Evolutionary conservation across 257 asterid genomes (phyloP), one percentile per base, ranked within the genome.

Genomic region (Solanum stenotomum): DNA sequence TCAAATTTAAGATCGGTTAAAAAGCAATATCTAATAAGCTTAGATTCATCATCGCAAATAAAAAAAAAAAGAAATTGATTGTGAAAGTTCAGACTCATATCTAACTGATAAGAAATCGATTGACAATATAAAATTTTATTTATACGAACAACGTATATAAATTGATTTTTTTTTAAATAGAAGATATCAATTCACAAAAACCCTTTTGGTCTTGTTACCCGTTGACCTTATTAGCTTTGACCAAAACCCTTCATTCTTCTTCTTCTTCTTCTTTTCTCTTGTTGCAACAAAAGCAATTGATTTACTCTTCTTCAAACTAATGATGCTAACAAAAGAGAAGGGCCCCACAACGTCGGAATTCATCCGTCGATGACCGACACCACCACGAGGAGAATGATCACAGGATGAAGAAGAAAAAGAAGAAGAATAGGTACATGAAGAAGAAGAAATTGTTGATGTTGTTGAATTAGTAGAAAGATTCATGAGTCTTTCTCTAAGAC

Each of bases 401-500:
- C 68, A 65, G 27, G 88, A 56, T 56, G 63, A 7, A 56, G 95
- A 90, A 20, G 93, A 82, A 3, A 38, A 1, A 1, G 94, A 92
- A 52, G 63, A 52, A 52, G 63, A 52, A 52, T 52, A 52, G 63
- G 63, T 52, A 52, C 9, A 52, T 16, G 63, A 52, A 5, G 63
- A 52, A 16, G 63, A 52, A 70, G 90, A 35, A 35, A 90, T 79
- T 9, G 87, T 52, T 40, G 87, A 86, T 42, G 31, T 16, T 27
- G 56, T 75, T 13, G 89, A 83, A 29, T 29, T 29, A 33, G 87
- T 83, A 1, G 93, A 76, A 8, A 95, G 87, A 46, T 44, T 89
- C 1, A 90, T 78, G 4, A 95, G 91, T 86, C 92, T 91, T 33
- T 95, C 97, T 42, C 91, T 87, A 4, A 95, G 92, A 85, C 97